These are phyloP conservation scores for Sporothrix curviconia DNA, from an alignment of 2,329 filamentous ascomycete species.

Conservation along the genomic window DNA sequence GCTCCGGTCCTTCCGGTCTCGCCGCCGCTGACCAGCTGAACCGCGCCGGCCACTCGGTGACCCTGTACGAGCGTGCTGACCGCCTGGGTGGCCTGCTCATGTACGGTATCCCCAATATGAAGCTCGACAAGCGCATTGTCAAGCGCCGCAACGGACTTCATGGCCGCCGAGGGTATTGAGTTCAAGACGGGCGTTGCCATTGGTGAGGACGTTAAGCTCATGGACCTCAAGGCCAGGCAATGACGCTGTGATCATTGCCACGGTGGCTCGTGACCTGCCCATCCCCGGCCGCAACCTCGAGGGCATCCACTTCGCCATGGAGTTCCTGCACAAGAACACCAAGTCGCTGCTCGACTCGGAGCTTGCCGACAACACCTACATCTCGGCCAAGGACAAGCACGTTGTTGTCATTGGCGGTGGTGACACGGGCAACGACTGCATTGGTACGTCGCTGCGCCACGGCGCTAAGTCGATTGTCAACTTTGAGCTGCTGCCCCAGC, in stretches of 20 bases:
- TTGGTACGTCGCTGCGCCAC: constrained; percentile 91
- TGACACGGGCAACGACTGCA: constrained; percentile 97
- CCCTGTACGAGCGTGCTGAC: constrained; percentile 88
- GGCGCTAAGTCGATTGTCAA: constrained; percentile 94
- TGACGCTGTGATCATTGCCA: constrained; percentile 84
- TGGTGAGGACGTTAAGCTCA: constrained; percentile 66
- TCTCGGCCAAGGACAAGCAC: constrained; percentile 91
- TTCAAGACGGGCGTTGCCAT: constrained; percentile 75
- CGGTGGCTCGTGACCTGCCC: constrained; percentile 84
- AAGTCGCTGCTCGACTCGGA: constrained; percentile 93
- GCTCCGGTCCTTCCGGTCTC: constrained; percentile 86
- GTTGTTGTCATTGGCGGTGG: constrained; percentile 96
- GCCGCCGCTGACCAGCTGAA: constrained; percentile 91
- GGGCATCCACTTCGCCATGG: constrained; percentile 93
- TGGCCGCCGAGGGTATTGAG: constrained; percentile 78
- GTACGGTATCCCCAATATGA: constrained; percentile 99
- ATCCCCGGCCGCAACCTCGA: constrained; percentile 83
- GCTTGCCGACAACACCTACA: constrained; percentile 75
- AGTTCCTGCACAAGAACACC: constrained; percentile 95
- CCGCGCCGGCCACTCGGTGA: constrained; percentile 80
- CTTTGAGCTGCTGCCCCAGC: constrained; percentile 92
- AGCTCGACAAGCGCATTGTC: constrained; percentile 95
- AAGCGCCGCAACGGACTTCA: constrained; percentile 92
- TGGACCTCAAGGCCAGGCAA: constrained; percentile 66
- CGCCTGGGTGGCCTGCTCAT: constrained; percentile 87